phyloP scores from a whole-genome alignment of 73 alveolate genomes.

The Vitrella brassicaformis region DNA sequence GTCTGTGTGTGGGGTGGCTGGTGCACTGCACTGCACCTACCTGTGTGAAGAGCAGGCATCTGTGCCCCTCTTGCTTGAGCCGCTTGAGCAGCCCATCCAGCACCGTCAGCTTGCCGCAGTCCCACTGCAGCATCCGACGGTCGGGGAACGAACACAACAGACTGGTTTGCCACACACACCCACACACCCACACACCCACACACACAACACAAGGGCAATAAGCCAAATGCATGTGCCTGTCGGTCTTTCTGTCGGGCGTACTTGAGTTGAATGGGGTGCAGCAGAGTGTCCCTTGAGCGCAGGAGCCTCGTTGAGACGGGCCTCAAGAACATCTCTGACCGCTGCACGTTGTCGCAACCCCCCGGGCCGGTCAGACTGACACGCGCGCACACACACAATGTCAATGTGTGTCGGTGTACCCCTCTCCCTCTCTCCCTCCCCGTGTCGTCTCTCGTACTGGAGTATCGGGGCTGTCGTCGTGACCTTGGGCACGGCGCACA shows the following conservation, averaged over 20 bases:
- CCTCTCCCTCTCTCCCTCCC: too few species aligned
- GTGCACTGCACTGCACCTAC: not conserved
- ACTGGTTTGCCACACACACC: not conserved
- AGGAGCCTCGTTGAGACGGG: not conserved
- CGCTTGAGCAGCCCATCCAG: not conserved
- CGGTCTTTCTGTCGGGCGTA: too few species aligned
- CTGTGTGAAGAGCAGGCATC: not conserved
- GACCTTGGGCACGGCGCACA: too few species aligned
- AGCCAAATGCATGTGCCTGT: too few species aligned
- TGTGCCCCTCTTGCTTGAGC: not conserved
- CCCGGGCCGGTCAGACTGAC: too few species aligned
- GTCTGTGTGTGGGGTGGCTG: too few species aligned
- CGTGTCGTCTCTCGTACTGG: too few species aligned
- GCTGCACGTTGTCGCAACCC: too few species aligned
- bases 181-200: not conserved
- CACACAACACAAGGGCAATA: too few species aligned
- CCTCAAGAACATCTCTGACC: not conserved
- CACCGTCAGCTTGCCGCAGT: not conserved
- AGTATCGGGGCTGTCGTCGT: too few species aligned
- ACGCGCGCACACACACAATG: too few species aligned
- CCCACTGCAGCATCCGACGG: not conserved
- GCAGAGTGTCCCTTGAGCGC: not conserved
- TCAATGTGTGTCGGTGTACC: too few species aligned
- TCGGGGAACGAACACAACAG: not conserved
- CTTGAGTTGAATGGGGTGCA: not conserved